Conservation (phyloP, 202 grass and related monocot genomes). For the Alloteropsis angusta region DNA sequence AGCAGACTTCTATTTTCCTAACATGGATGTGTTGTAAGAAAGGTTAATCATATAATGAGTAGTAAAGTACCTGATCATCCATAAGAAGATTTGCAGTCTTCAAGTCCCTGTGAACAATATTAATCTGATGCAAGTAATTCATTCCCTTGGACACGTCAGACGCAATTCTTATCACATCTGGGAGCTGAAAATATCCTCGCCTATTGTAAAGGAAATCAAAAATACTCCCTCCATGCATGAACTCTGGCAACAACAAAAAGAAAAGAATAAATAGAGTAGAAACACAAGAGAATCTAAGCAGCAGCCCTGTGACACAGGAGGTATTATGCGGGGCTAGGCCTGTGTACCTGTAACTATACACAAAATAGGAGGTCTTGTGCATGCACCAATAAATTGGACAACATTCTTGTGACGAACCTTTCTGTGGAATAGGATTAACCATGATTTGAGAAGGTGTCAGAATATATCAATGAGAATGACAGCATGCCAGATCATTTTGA, state of each 20-base stretch:
- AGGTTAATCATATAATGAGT: not conserved
- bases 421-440: constrained; percentile 38
- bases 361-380: constrained; percentile 74
- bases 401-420: constrained; percentile 96
- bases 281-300: not conserved
- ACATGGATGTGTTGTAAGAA: not conserved
- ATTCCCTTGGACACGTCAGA: constrained; percentile 87
- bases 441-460: not conserved
- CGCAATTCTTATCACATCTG: constrained; percentile 56
- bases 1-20: not conserved
- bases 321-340: not conserved
- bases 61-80: constrained; percentile 51
- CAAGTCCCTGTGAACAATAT: constrained; percentile 83
- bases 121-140: constrained; percentile 83
- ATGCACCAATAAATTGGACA: constrained; percentile 90
- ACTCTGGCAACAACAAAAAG: constrained; percentile 47
- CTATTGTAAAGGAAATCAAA: constrained; percentile 78
- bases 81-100: constrained; percentile 91
- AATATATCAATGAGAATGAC: constrained; percentile 15
- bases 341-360: constrained; percentile 83
- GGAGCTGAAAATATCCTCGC: constrained; percentile 48
- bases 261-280: constrained; percentile 17
- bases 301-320: not conserved
- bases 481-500: not conserved
- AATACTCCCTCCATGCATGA: constrained; percentile 78